These are phyloP conservation scores for Eucalyptus erythrocorys DNA, from an alignment of 345 rosid species.

Conservation along the genomic window DNA sequence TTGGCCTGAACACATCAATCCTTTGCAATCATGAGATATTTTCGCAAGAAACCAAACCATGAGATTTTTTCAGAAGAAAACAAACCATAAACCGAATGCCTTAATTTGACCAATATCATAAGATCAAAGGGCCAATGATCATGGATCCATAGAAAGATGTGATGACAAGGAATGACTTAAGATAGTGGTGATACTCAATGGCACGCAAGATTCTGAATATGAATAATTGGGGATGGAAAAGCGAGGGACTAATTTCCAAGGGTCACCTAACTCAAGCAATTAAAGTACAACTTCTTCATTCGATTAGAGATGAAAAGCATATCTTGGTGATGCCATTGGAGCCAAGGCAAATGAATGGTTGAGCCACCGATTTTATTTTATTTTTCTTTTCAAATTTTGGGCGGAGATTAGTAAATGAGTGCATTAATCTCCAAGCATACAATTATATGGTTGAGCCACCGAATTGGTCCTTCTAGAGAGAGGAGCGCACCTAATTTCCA, in stretches of 20 bases:
- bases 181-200: background rate
- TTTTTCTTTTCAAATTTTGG: background rate
- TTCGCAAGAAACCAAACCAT: background rate
- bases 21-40: background rate
- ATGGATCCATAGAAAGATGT: background rate
- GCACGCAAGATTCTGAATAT: background rate
- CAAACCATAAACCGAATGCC: background rate
- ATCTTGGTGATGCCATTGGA: background rate
- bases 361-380: background rate
- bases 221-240: background rate
- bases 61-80: background rate
- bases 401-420: background rate
- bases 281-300: background rate
- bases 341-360: background rate
- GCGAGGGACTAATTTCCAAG: background rate
- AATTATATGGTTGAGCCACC: background rate
- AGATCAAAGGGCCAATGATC: background rate
- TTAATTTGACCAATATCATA: background rate
- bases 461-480: background rate
- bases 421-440: background rate
- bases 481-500: background rate
- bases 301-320: background rate
- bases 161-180: background rate
- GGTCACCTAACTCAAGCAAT: background rate
- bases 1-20: background rate